These are phyloP conservation scores for Chlorella sp. DNA, from an alignment of 139 green algal genomes.

Conservation along the genomic window DNA sequence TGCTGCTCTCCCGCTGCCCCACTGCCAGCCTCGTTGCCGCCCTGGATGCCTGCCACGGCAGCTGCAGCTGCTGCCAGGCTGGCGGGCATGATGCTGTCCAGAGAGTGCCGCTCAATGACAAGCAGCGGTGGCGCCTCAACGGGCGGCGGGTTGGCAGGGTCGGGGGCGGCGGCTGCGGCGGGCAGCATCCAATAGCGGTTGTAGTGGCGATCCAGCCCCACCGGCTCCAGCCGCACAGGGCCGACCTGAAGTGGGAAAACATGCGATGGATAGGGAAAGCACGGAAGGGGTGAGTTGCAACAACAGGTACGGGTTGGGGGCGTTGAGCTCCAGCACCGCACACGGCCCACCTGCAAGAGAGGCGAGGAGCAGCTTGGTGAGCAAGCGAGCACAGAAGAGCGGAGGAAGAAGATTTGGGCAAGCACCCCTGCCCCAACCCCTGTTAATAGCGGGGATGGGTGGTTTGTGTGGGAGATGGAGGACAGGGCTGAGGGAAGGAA, in stretches of 20 bases:
- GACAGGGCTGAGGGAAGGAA: too few species aligned
- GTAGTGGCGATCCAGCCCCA: slow-evolving; percentile 69
- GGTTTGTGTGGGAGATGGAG: too few species aligned
- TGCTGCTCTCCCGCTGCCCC: neutral
- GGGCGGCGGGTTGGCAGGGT: neutral
- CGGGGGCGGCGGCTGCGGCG: slow-evolving; percentile 11
- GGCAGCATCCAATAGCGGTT: slow-evolving; percentile 72
- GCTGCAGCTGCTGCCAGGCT: slow-evolving; percentile 11
- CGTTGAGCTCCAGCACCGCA: too few species aligned
- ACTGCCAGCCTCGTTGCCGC: neutral
- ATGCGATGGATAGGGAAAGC: neutral
- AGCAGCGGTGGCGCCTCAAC: slow-evolving; percentile 21
- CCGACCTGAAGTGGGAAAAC: neutral
- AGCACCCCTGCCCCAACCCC: too few species aligned
- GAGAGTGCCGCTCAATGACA: slow-evolving; percentile 30
- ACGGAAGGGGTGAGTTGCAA: neutral
- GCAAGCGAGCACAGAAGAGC: too few species aligned
- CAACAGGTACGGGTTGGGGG: neutral
- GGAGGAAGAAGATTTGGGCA: too few species aligned
- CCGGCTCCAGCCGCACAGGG: slow-evolving; percentile 34
- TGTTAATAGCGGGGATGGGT: too few species aligned
- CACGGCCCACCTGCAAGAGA: too few species aligned
- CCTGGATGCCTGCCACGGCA: neutral
- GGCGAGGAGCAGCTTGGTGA: too few species aligned
- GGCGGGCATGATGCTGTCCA: neutral